Evolutionary conservation across 164 flowering plant species (phyloP).

Genomic region (Vitis cinerea): DNA sequence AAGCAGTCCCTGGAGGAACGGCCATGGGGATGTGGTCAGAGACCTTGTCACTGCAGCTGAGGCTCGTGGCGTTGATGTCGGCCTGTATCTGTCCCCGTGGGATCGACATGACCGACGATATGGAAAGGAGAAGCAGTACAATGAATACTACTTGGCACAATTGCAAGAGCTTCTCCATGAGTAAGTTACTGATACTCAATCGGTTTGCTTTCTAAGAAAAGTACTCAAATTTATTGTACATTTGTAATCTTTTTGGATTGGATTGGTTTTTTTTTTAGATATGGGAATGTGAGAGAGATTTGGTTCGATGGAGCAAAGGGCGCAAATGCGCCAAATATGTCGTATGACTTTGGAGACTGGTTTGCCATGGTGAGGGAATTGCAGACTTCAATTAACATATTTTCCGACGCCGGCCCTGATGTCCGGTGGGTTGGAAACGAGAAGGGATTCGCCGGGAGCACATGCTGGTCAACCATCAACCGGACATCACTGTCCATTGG

Average conservation of each 20-base stretch:
- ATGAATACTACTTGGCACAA: conserved; percentile 85
- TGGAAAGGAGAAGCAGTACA: conserved; percentile 56
- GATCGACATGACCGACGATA: conserved; percentile 86
- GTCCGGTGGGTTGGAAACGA: conserved; percentile 97
- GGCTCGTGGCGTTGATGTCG: conserved; percentile 49
- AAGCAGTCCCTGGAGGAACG: conserved; percentile 68
- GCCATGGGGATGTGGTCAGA: conserved; percentile 74
- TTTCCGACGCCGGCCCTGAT: conserved; percentile 92
- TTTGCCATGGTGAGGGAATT: conserved; percentile 84
- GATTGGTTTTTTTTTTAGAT: conserved; percentile 33
- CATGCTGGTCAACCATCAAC: conserved; percentile 89
- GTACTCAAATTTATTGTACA: too few relatives aligned
- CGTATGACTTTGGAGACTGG: conserved; percentile 79
- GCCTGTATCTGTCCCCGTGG: conserved; percentile 94
- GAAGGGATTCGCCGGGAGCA: conserved; percentile 67
- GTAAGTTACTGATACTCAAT: conserved; percentile 23
- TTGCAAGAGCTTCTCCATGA: conserved; percentile 73
- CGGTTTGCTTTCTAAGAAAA: background rate
- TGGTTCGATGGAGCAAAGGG: conserved; percentile 99
- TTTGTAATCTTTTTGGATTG: background rate
- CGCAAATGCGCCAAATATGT: conserved; percentile 68
- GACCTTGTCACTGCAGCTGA: conserved; percentile 65
- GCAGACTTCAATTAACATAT: conserved; percentile 84
- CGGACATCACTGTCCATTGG: conserved; percentile 64
- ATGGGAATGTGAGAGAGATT: conserved; percentile 79